Conservation (phyloP, 345 rosid genomes). For the Durio zibethinus region DNA sequence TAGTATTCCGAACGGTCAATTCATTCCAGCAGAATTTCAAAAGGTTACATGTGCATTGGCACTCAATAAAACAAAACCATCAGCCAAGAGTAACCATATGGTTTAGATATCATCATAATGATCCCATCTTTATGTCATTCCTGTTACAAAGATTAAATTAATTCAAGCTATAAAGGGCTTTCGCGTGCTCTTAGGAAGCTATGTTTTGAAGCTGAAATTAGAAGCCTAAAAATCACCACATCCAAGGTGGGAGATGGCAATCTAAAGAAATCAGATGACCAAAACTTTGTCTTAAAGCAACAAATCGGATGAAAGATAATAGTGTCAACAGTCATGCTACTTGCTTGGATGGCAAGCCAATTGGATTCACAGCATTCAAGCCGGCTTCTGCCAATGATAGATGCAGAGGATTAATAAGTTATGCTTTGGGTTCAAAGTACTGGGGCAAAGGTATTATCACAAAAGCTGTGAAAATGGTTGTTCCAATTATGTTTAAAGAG, state of each 20-base stretch:
- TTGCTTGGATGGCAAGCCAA: conserved; percentile 25
- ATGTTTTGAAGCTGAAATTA: no score
- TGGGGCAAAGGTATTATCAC: conserved; percentile 41
- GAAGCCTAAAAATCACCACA: no score
- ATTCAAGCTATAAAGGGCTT: no score
- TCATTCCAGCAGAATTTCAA: background rate
- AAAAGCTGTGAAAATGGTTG: conserved; percentile 26
- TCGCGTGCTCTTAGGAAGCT: no score
- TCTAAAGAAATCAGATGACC: no score
- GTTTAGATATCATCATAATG: background rate
- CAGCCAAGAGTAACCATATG: background rate
- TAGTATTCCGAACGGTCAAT: background rate
- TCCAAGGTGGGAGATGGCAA: no score
- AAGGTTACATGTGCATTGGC: background rate
- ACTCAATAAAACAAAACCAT: no score
- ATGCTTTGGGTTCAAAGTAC: conserved; percentile 22
- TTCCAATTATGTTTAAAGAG: conserved; percentile 17
- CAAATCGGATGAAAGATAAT: no score
- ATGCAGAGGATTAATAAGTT: conserved; percentile 33
- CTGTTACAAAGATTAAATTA: no score
- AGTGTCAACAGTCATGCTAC: conserved; percentile 23
- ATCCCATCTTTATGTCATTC: background rate
- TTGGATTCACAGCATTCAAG: conserved; percentile 20
- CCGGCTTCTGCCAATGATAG: conserved; percentile 8
- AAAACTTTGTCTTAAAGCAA: no score